Evolutionary conservation across 2,329 filamentous ascomycete genomes (phyloP).

Genomic region (Monosporascus sp.): DNA sequence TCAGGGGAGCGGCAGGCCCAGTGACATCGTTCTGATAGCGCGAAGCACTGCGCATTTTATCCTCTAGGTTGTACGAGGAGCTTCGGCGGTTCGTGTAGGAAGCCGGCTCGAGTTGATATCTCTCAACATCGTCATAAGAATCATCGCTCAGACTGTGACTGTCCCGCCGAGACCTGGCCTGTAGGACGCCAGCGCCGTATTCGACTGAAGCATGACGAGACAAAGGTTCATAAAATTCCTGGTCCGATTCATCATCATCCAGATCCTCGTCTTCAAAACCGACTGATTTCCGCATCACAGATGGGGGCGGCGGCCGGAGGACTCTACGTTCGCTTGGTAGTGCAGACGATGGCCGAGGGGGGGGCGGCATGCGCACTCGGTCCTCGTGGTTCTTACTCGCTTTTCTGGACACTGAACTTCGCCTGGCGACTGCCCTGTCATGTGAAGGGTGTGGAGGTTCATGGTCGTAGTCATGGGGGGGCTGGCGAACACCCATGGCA

Average conservation of each 20-base stretch:
- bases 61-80: constrained; percentile 34
- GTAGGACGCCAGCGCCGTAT: constrained; percentile 20
- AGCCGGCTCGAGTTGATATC: constrained; percentile 16
- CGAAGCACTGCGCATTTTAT: constrained; percentile 38
- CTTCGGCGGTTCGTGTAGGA: constrained; percentile 24
- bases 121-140: constrained; percentile 11
- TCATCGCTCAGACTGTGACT: constrained; percentile 19
- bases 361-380: constrained; percentile 44
- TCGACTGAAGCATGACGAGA: constrained; percentile 21
- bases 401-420: constrained; percentile 36
- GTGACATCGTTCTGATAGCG: constrained; percentile 49
- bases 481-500: constrained; percentile 33
- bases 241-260: constrained; percentile 9
- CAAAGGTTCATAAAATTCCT: constrained; percentile 10
- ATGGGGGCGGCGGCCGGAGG: constrained; percentile 23
- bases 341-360: constrained; percentile 32
- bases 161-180: constrained; percentile 12
- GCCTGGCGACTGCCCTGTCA: constrained; percentile 30
- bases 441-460: constrained; percentile 21
- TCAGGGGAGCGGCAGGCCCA: constrained; percentile 42
- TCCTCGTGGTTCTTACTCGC: constrained; percentile 36
- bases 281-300: constrained; percentile 22
- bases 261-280: constrained; percentile 21
- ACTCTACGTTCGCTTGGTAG: constrained; percentile 25
- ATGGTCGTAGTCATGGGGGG: constrained; percentile 35